Evolutionary conservation across 2,329 filamentous ascomycete genomes (phyloP).

Genomic region (Beauveria medogensis): DNA sequence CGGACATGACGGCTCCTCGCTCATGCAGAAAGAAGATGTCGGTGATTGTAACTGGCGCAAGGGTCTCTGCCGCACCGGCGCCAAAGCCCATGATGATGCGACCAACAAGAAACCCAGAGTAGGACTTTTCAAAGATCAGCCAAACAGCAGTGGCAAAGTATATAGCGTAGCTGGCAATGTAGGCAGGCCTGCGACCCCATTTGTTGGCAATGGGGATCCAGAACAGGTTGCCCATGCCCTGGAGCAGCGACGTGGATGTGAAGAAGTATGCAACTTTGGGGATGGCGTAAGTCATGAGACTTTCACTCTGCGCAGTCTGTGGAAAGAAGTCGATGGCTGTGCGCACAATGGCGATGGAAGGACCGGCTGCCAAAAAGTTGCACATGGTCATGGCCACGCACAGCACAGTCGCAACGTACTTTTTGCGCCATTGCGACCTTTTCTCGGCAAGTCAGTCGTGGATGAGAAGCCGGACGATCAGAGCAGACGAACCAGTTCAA

Average conservation of each 20-base stretch:
- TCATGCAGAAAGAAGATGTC: slow-evolving; percentile 52
- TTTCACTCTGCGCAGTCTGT: slow-evolving; percentile 19
- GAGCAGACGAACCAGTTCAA: slow-evolving; percentile 38
- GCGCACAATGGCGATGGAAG: slow-evolving; percentile 40
- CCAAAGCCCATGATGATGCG: slow-evolving; percentile 46
- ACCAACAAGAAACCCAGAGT: slow-evolving; percentile 34
- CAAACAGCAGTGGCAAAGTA: slow-evolving; percentile 35
- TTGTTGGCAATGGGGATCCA: slow-evolving; percentile 40
- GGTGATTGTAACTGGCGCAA: slow-evolving; percentile 42
- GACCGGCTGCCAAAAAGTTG: slow-evolving; percentile 50
- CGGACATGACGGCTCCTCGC: slow-evolving; percentile 42
- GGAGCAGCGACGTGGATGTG: slow-evolving; percentile 40
- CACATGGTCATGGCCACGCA: slow-evolving; percentile 47
- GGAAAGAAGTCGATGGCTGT: slow-evolving; percentile 41
- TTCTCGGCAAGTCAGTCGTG: slow-evolving; percentile 7
- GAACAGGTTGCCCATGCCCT: slow-evolving; percentile 38
- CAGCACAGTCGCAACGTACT: slow-evolving; percentile 41
- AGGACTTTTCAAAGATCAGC: slow-evolving; percentile 34
- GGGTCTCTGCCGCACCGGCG: slow-evolving; percentile 43
- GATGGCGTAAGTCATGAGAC: slow-evolving; percentile 26
- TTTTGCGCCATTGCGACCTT: slow-evolving; percentile 38
- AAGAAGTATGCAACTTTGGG: slow-evolving; percentile 44
- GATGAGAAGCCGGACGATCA: neutral
- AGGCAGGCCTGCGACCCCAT: slow-evolving; percentile 35
- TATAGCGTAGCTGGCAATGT: slow-evolving; percentile 34